phyloP scores from a whole-genome alignment of 2,329 filamentous ascomycete species.

The Paracorniculantispora psalliotae region DNA sequence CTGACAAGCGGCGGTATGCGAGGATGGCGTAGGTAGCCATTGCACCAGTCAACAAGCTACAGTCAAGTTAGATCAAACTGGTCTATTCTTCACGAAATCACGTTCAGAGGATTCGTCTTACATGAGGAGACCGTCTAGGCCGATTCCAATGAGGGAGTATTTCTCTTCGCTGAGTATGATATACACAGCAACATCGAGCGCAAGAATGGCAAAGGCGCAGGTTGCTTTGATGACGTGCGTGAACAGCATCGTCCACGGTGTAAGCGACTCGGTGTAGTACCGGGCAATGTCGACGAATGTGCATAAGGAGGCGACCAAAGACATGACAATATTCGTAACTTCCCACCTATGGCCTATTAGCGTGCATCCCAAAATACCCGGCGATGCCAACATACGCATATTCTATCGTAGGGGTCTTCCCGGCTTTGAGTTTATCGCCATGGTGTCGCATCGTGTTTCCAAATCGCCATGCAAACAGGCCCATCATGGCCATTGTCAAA shows the following conservation, averaged over 20 bases:
- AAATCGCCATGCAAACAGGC: conserved; percentile 49
- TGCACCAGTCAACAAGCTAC: conserved; percentile 39
- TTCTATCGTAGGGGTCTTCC: conserved; percentile 40
- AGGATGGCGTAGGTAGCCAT: conserved; percentile 42
- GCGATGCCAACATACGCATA: conserved; percentile 42
- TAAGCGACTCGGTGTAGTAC: conserved; percentile 45
- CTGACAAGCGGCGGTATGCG: conserved; percentile 42
- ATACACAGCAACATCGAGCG: conserved; percentile 49
- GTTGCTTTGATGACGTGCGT: conserved; percentile 46
- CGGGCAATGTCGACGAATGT: conserved; percentile 43
- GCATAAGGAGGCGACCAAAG: conserved; percentile 41
- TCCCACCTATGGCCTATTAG: conserved; percentile 42
- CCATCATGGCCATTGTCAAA: conserved; percentile 43
- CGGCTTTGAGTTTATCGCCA: conserved; percentile 34
- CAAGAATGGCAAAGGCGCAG: conserved; percentile 42
- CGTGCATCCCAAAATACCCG: background rate
- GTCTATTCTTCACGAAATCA: background rate
- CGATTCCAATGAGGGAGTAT: conserved; percentile 46
- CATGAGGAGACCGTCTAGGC: conserved; percentile 45
- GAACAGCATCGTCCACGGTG: conserved; percentile 50
- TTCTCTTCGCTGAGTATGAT: conserved; percentile 37
- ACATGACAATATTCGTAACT: conserved; percentile 45
- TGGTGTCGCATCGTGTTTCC: conserved; percentile 41
- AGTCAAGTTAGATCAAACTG: conserved; percentile 15
- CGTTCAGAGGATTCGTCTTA: conserved; percentile 25